These are phyloP conservation scores for Tolypocladium guangdongense DNA, from an alignment of 2,329 filamentous ascomycete species.

Conservation along the genomic window DNA sequence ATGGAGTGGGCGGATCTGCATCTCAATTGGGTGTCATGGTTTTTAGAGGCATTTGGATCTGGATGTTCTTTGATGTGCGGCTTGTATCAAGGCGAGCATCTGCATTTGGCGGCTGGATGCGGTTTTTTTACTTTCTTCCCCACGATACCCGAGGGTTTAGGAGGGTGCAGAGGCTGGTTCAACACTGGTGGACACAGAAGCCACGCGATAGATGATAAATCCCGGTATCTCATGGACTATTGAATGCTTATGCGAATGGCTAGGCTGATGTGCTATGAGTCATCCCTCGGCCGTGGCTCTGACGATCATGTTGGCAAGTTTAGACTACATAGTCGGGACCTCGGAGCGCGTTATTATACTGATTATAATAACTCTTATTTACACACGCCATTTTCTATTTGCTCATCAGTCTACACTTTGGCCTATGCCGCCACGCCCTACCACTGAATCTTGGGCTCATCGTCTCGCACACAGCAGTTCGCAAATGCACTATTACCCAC, in stretches of 20 bases:
- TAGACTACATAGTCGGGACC: too few relatives aligned
- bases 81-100: constrained; percentile 15
- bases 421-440: too few relatives aligned
- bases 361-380: too few relatives aligned
- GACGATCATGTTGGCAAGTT: too few relatives aligned
- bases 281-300: too few relatives aligned
- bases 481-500: too few relatives aligned
- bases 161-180: constrained; percentile 7
- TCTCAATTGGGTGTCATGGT: constrained; percentile 6
- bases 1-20: constrained; percentile 5
- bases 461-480: too few relatives aligned
- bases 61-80: constrained; percentile 12
- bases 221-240: neutral
- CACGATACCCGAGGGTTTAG: constrained; percentile 21
- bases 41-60: constrained; percentile 11
- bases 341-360: too few relatives aligned
- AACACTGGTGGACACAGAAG: constrained; percentile 5
- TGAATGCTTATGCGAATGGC: neutral
- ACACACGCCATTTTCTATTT: too few relatives aligned
- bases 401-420: too few relatives aligned
- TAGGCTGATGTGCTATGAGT: neutral
- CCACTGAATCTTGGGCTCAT: too few relatives aligned
- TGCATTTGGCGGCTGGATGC: constrained; percentile 17
- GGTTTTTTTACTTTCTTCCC: constrained; percentile 11
- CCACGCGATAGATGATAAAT: neutral